These are phyloP conservation scores for Penicillium sp. DNA, from an alignment of 2,329 filamentous ascomycete genomes.

Conservation along the genomic window DNA sequence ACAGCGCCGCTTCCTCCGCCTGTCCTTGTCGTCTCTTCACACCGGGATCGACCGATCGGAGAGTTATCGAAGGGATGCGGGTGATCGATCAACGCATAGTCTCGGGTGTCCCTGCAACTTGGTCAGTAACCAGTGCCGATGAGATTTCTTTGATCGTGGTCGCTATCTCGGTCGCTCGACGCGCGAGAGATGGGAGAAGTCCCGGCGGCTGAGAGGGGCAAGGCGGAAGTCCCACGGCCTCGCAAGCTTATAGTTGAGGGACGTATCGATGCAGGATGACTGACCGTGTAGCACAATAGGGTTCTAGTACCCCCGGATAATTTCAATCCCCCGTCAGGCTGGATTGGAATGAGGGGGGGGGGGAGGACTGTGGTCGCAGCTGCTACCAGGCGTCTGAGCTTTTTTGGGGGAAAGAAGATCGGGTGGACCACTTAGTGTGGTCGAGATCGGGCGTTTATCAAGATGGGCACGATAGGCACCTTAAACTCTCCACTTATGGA, in stretches of 20 bases:
- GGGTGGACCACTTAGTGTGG: conserved; percentile 27
- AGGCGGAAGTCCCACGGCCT: background rate
- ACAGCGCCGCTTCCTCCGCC: conserved; percentile 20
- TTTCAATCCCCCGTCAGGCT: conserved; percentile 14
- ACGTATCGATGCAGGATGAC: conserved; percentile 9
- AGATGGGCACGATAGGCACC: conserved; percentile 9
- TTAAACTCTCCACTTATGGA: background rate
- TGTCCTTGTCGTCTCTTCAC: conserved; percentile 9
- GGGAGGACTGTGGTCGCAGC: background rate
- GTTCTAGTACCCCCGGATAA: background rate
- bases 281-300: conserved; percentile 23
- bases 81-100: conserved; percentile 29
- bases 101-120: conserved; percentile 13
- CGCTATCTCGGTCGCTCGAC: background rate
- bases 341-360: conserved; percentile 24
- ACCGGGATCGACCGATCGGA: conserved; percentile 7
- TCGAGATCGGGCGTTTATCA: conserved; percentile 27
- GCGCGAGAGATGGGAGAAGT: background rate
- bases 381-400: conserved; percentile 21
- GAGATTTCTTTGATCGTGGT: background rate
- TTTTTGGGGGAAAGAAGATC: conserved; percentile 30
- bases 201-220: conserved; percentile 18
- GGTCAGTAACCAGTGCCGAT: conserved; percentile 14
- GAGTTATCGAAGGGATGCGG: conserved; percentile 15
- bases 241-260: background rate